phyloP scores from a whole-genome alignment of 1,284 basidiomycete species.

The Puccinia horiana region DNA sequence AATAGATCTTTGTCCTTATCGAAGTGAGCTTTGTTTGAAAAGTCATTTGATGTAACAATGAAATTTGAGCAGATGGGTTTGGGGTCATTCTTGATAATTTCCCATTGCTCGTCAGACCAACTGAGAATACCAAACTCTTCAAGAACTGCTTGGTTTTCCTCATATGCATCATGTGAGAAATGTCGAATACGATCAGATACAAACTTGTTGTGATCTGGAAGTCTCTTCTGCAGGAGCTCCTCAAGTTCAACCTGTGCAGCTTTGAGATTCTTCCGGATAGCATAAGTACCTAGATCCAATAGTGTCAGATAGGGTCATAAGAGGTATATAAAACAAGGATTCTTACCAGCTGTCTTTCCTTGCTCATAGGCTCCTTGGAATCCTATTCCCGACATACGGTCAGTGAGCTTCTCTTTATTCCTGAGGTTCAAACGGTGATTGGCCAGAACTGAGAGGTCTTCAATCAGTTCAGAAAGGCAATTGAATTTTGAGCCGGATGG shows the following conservation, averaged over 20 bases:
- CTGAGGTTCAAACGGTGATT: neutral
- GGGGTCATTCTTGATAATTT: neutral
- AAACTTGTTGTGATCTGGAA: neutral
- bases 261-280: neutral
- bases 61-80: neutral
- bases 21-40: neutral
- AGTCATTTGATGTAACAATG: neutral
- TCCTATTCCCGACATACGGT: neutral
- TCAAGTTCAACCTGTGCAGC: neutral
- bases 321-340: neutral
- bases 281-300: neutral
- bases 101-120: conserved; percentile 4
- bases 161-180: neutral
- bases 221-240: neutral
- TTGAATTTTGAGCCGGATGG: neutral
- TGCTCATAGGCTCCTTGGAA: neutral
- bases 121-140: conserved; percentile 9
- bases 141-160: neutral
- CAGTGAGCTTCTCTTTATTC: neutral
- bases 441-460: neutral
- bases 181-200: neutral
- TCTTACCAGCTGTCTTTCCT: neutral
- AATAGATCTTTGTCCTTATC: conserved; percentile 1
- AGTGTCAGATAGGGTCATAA: neutral
- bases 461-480: neutral